Evolutionary conservation across 306 rosid species (phyloP).

Genomic region (Rosa multiflora): DNA sequence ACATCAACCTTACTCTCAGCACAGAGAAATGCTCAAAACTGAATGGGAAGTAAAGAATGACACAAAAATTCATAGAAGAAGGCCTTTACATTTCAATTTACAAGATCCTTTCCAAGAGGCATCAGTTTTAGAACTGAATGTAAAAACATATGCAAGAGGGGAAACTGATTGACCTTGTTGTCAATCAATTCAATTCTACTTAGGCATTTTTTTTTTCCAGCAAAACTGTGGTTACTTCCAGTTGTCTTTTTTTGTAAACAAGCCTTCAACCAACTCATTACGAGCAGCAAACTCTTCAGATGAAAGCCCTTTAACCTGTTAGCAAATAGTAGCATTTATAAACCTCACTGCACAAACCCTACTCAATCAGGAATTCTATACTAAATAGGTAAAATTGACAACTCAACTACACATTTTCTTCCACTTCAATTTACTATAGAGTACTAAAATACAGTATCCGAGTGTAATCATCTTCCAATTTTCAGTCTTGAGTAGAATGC

Average conservation of each 20-base stretch:
- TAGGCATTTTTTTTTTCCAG: neutral
- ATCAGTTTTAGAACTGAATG: neutral
- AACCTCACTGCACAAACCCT: neutral
- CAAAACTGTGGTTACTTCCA: neutral
- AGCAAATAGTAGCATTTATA: conserved; percentile 1
- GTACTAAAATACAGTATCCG: neutral
- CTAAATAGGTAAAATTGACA: neutral
- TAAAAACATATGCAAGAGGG: neutral
- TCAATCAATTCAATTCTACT: conserved; percentile 1
- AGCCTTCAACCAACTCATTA: conserved; percentile 27
- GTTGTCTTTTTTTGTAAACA: neutral
- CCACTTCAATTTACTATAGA: neutral
- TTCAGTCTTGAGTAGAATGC: neutral
- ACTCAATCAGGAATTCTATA: neutral
- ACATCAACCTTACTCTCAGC: conserved; percentile 32
- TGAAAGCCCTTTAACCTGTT: conserved; percentile 85
- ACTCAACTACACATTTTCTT: neutral
- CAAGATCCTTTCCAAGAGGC: neutral
- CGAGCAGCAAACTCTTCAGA: conserved; percentile 93
- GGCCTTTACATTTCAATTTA: neutral
- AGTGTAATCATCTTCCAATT: neutral
- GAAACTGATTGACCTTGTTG: neutral
- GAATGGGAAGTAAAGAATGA: neutral
- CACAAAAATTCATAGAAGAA: neutral
- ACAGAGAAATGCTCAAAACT: neutral